A percentile compares a stretch with the other conserved stretches of the same genome.
phyloP scores from a whole-genome alignment of 495 filamentous ascomycete species.

The Durotheca rogersii region DNA sequence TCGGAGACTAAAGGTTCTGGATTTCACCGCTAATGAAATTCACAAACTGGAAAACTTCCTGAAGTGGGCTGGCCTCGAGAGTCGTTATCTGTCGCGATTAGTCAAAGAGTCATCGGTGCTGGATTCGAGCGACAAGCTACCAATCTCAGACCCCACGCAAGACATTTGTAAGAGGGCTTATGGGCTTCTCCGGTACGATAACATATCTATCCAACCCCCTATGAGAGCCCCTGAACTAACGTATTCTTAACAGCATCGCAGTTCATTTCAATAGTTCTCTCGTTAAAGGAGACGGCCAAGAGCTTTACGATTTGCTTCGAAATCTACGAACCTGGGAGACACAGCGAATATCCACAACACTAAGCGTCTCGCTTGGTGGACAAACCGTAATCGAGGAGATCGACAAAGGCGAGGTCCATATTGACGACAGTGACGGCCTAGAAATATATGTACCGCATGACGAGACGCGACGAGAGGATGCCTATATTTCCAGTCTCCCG shows the following conservation, averaged over 20 bases:
- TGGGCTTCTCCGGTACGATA: constrained; percentile 40
- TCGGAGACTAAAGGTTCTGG: constrained; percentile 36
- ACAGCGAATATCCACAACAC: constrained; percentile 33
- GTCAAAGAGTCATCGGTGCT: constrained; percentile 40
- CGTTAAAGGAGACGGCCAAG: constrained; percentile 8
- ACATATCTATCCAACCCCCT: neutral
- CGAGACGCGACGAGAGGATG: constrained; percentile 34
- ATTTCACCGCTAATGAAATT: constrained; percentile 42
- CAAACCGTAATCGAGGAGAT: constrained; percentile 22
- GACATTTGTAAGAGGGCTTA: constrained; percentile 39
- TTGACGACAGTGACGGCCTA: constrained; percentile 33
- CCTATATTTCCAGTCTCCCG: constrained; percentile 38
- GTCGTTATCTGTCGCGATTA: constrained; percentile 39
- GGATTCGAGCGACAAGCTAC: constrained; percentile 14
- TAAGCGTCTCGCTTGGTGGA: constrained; percentile 31
- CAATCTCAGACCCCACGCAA: constrained; percentile 25
- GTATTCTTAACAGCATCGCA: constrained; percentile 29
- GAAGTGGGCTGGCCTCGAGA: constrained; percentile 34
- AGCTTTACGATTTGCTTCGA: constrained; percentile 36
- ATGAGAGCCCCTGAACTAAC: constrained; percentile 3
- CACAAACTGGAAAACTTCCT: constrained; percentile 38
- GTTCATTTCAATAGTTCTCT: constrained; percentile 40
- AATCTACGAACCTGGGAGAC: constrained; percentile 32
- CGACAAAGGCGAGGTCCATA: constrained; percentile 32
- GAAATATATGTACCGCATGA: constrained; percentile 43